Evolutionary conservation across 805 yeast species (phyloP).

Genomic region (Yarrowia phangngaensis): DNA sequence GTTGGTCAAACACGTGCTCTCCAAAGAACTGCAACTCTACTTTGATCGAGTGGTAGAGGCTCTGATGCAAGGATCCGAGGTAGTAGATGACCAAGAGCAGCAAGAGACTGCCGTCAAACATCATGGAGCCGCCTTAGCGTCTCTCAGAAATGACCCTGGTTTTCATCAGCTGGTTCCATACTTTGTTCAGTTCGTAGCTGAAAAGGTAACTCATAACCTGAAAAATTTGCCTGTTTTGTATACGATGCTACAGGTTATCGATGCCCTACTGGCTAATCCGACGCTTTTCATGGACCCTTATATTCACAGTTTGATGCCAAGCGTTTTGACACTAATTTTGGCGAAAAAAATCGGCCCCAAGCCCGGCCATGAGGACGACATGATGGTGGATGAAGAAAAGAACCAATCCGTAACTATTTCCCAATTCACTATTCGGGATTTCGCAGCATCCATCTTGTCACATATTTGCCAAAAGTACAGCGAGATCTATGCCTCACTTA

Average conservation of each 20-base stretch:
- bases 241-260: slow-evolving; percentile 84
- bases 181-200: slow-evolving; percentile 92
- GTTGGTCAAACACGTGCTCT: slow-evolving; percentile 87
- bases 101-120: slow-evolving; percentile 13
- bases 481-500: slow-evolving; percentile 78
- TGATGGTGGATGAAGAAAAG: not conserved
- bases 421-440: slow-evolving; percentile 66
- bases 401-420: slow-evolving; percentile 11
- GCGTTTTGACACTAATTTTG: slow-evolving; percentile 78
- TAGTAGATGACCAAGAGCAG: not conserved
- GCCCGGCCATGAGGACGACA: slow-evolving; percentile 34
- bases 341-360: slow-evolving; percentile 79
- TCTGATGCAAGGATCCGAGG: slow-evolving; percentile 44
- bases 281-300: slow-evolving; percentile 91
- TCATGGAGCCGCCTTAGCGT: slow-evolving; percentile 57
- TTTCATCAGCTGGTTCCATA: slow-evolving; percentile 95
- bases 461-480: slow-evolving; percentile 79
- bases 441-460: slow-evolving; percentile 77
- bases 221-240: slow-evolving; percentile 64
- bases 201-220: slow-evolving; percentile 84
- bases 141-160: slow-evolving; percentile 89
- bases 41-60: slow-evolving; percentile 87
- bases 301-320: slow-evolving; percentile 96
- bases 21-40: slow-evolving; percentile 89
- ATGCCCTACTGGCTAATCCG: slow-evolving; percentile 75